Evolutionary conservation across 2,329 filamentous ascomycete genomes (phyloP), one percentile per base, ranked within the genome.

Genomic region (Hymenotorrendiella dingleyae): DNA sequence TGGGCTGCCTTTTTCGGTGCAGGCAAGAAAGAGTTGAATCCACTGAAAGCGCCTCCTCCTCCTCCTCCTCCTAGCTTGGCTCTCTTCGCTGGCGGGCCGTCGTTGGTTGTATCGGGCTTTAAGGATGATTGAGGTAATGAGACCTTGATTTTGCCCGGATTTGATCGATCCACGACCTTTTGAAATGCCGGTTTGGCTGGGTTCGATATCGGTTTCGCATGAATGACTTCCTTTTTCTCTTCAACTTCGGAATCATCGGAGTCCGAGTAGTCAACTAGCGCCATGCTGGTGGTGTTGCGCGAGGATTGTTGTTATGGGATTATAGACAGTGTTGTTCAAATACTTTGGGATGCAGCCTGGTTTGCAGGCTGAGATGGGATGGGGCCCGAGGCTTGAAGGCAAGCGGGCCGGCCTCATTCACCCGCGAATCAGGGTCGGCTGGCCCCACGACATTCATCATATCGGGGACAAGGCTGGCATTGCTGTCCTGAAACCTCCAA

Each of bases 21-120:
- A 3, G 91, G 91, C 16, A 97, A 73, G 53, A 95, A 80, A 2
- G 88, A 82, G 61, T 91, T 93, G 69, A 96, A 93, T 2, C 82
- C 85, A 39, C 84, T 76, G 56, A 94, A 90, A 4, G 76, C 73
- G 21, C 81, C 79, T 3, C 74, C 51, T 11, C 5, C 32, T 3
- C 74, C 51, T 11, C 5, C 32, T 14, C 38, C 28, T 17, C 71
- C 74, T 2, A 76, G 77, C 37, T 80, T 80, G 14, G 76, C 72
- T 46, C 83, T 81, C 61, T 95, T 95, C 1, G 82, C 72, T 0
- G 85, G 83, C 0, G 82, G 82, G 20, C 70, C 71, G 20, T 73
- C 70, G 42, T 62, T 64, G 19, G 50, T 62, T 51, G 3, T 55
- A 17, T 54, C 59, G 10, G 66, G 61, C 36, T 66, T 64, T 19